Evolutionary conservation across 2,329 filamentous ascomycete genomes (phyloP).

Genomic region (Aspergillus pseudonomiae): DNA sequence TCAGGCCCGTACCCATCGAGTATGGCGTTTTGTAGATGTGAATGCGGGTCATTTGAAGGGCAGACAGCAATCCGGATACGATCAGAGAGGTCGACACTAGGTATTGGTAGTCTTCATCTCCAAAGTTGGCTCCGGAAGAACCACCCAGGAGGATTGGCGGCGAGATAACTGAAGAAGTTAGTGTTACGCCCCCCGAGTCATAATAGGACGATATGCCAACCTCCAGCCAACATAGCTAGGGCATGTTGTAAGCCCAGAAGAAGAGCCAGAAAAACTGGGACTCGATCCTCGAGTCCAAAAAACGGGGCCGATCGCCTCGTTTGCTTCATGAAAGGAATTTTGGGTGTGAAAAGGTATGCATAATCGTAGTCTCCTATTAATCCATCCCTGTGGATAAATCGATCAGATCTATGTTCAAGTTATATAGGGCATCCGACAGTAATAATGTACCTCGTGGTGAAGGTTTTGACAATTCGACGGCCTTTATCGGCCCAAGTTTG

Average conservation of each 20-base stretch:
- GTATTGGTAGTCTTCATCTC: slow-evolving; percentile 59
- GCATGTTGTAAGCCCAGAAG: slow-evolving; percentile 72
- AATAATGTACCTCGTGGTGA: slow-evolving; percentile 45
- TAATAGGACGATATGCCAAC: slow-evolving; percentile 19
- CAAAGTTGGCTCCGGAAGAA: slow-evolving; percentile 60
- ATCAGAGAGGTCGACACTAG: slow-evolving; percentile 71
- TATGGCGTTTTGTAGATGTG: slow-evolving; percentile 66
- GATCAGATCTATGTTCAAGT: neutral
- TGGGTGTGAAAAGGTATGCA: slow-evolving; percentile 79
- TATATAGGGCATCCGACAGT: neutral
- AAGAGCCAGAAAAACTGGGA: slow-evolving; percentile 67
- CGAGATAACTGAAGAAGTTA: slow-evolving; percentile 52
- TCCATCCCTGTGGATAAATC: slow-evolving; percentile 58
- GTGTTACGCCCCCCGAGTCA: neutral
- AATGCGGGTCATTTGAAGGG: slow-evolving; percentile 68
- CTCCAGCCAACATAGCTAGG: slow-evolving; percentile 65
- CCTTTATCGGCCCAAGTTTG: slow-evolving; percentile 39
- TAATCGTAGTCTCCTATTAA: slow-evolving; percentile 89
- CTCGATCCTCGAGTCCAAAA: slow-evolving; percentile 69
- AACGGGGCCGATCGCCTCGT: slow-evolving; percentile 63
- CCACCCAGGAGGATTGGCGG: slow-evolving; percentile 67
- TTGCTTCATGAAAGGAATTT: slow-evolving; percentile 79
- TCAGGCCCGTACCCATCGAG: slow-evolving; percentile 65
- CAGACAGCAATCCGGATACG: slow-evolving; percentile 66
- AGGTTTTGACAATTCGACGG: slow-evolving; percentile 37